A percentile compares a stretch with the other conserved stretches of the same genome.
Evolutionary conservation across 2,329 filamentous ascomycete species (phyloP).

Genomic region (Capronia americana): DNA sequence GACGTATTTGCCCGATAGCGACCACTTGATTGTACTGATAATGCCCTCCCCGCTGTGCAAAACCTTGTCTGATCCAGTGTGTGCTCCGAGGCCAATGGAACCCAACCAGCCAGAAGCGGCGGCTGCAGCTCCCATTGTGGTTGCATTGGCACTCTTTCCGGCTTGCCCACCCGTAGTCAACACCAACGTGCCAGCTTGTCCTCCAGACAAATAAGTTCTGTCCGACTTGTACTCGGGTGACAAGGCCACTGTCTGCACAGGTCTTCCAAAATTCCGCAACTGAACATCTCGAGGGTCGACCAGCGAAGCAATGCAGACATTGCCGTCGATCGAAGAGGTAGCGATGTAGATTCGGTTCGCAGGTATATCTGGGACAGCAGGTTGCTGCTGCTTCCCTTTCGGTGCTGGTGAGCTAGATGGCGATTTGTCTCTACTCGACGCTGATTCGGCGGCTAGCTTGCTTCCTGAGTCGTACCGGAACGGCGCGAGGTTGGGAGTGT

Average conservation of each 20-base stretch:
- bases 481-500: constrained; percentile 66
- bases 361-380: constrained; percentile 71
- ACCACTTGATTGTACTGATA: constrained; percentile 94
- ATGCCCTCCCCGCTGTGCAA: constrained; percentile 90
- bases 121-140: constrained; percentile 83
- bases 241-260: constrained; percentile 89
- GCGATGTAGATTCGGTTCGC: constrained; percentile 93
- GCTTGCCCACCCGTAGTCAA: constrained; percentile 80
- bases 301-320: constrained; percentile 89
- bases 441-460: constrained; percentile 46
- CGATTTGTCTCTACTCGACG: constrained; percentile 49
- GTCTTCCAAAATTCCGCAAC: constrained; percentile 89
- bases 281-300: constrained; percentile 89
- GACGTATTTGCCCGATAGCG: constrained; percentile 86
- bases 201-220: constrained; percentile 86
- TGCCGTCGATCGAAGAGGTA: constrained; percentile 92
- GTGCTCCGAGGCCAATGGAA: constrained; percentile 78
- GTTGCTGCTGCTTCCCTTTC: constrained; percentile 54
- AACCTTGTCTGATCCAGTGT: constrained; percentile 81
- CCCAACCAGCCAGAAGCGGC: constrained; percentile 90
- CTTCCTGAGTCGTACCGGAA: constrained; percentile 41
- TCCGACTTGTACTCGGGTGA: constrained; percentile 94
- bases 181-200: constrained; percentile 84
- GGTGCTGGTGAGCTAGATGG: constrained; percentile 57
- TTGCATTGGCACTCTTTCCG: constrained; percentile 81